Conservation (phyloP, 1,284 basidiomycete species). For the Marasmius sp. region DNA sequence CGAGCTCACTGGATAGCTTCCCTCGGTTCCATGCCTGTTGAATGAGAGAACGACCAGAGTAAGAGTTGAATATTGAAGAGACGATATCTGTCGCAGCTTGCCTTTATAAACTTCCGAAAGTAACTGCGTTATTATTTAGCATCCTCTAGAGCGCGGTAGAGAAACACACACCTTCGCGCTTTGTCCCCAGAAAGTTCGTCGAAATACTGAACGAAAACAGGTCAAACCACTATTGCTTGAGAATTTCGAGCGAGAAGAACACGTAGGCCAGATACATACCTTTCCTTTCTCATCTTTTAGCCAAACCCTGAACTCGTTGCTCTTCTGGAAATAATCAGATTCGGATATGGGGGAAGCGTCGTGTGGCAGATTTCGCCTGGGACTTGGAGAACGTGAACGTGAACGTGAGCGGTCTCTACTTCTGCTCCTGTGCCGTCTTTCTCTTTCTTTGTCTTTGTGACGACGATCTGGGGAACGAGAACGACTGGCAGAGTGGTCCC, state of each 20-base stretch:
- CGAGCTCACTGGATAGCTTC: conserved; percentile 55
- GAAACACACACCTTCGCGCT: conserved; percentile 60
- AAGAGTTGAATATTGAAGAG: neutral
- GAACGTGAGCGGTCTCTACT: neutral
- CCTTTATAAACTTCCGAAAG: conserved; percentile 83
- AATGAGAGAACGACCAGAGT: neutral
- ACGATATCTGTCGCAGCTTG: conserved; percentile 23
- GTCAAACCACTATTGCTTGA: neutral
- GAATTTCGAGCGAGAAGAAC: conserved; percentile 1
- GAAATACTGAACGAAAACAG: conserved; percentile 54
- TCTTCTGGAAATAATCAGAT: conserved; percentile 77
- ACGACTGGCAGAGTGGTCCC: neutral
- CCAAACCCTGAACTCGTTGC: conserved; percentile 75
- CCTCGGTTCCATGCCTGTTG: conserved; percentile 76
- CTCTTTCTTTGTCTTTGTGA: neutral
- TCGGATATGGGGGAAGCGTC: conserved; percentile 61
- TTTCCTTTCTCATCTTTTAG: conserved; percentile 76
- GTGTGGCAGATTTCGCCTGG: conserved; percentile 40
- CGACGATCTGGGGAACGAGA: neutral
- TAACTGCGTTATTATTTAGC: conserved; percentile 51
- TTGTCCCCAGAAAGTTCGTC: conserved; percentile 74
- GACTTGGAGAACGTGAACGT: neutral
- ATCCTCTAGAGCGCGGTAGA: conserved; percentile 19
- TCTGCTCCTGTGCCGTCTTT: neutral
- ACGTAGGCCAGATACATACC: conserved; percentile 37